Conservation (phyloP, 331 rosid genomes). For the Rhamnella rubrinervis region DNA sequence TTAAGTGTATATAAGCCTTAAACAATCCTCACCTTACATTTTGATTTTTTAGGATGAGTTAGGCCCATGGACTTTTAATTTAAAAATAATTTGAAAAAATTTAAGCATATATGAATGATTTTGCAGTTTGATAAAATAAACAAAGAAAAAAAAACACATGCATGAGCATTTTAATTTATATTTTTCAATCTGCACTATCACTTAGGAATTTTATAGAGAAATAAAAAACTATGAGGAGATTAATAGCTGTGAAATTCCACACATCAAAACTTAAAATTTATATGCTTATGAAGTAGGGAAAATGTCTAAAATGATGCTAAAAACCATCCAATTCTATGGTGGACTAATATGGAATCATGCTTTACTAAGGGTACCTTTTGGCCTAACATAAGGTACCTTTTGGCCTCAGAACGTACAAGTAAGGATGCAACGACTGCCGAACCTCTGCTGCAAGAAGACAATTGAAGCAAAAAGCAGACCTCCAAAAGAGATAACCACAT, state of each 20-base stretch:
- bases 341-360: not conserved
- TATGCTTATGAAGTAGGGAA: not conserved
- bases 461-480: slow-evolving; percentile 42
- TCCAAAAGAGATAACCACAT: slow-evolving; percentile 44
- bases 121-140: too few species aligned
- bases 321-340: not conserved
- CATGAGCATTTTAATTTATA: too few species aligned
- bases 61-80: too few species aligned
- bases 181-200: slow-evolving; percentile 30
- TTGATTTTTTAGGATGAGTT: too few species aligned
- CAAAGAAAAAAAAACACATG: too few species aligned
- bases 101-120: too few species aligned
- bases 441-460: slow-evolving; percentile 57
- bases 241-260: too few species aligned
- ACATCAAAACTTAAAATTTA: too few species aligned
- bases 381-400: slow-evolving; percentile 44
- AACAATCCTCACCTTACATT: too few species aligned
- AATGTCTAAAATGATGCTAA: not conserved
- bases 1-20: too few species aligned
- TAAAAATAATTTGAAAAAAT: too few species aligned
- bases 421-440: slow-evolving; percentile 49
- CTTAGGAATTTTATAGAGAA: slow-evolving; percentile 35
- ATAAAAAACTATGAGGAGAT: too few species aligned
- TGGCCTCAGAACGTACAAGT: slow-evolving; percentile 38
- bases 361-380: slow-evolving; percentile 36